Base-by-base conservation (phyloP, 371 early-diverging fungal genomes). In the Mucor lusitanicus region DNA sequence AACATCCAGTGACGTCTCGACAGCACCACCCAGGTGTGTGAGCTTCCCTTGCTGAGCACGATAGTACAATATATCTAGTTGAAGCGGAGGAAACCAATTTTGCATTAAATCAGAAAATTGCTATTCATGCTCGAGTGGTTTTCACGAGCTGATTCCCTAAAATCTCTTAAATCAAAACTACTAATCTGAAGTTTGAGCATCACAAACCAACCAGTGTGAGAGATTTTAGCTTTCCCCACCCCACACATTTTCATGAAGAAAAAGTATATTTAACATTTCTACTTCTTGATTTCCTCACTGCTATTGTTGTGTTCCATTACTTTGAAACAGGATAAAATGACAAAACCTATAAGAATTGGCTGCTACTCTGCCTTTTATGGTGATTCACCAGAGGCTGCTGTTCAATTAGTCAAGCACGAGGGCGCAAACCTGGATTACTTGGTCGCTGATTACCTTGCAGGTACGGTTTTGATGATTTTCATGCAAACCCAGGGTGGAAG, bases 361-460 rank as follows among this genome's bases (percentile, higher is more conserved):
- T 89, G 88, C 66, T 87, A 80, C 61, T 84, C 85, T 74, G 85
- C 93, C 69, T 90, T 94, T 85, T 83, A 87, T 88, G 84, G 90
- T 83, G 87, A 73, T 85, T 88, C 61, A 71, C 87, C 66, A 68
- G 87, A 72, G 48, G 65, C 94, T 68, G 85, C 94, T 71, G 68
- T 83, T 71, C 84, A 95, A 75, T 85, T 92, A 56, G 82, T 93
- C 67, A 63, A 88, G 40, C 73, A 88, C 55, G 79, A 91, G 77
- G 83, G 81, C 59, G 70, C 80, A 58, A 81, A 86, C 77, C 76
- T 94, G 72, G 77, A 94, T 73, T 88, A 90, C 75, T 72, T 87
- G 8, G 46, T 61, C 21, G 61, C 61, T 23, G 48, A 48, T 48
- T 48, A 61, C 21, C 48, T 61, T 21, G 87, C 87, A 40, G 88